Evolutionary conservation across 1,139 yeast genomes (phyloP), one percentile per base, ranked within the genome.

Genomic region (Magnusiomyces fungicola): DNA sequence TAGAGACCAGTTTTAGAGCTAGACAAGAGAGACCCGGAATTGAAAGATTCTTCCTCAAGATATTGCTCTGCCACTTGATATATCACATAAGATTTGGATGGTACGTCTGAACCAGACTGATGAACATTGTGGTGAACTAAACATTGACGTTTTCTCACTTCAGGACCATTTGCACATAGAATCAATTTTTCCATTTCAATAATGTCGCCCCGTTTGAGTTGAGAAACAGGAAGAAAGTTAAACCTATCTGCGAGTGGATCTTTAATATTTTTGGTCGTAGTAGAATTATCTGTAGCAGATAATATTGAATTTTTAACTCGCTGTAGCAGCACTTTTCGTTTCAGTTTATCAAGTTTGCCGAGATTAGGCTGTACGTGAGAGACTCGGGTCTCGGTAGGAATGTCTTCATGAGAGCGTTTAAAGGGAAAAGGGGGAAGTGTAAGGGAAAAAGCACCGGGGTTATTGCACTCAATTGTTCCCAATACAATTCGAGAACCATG

Each of bases 91-190:
- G 5, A 9, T 7, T 9, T 14, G 6, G 6, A 5, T 6, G 36
- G n/a, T 32, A 12, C n/a, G 36, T 7, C 16, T 12, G 9, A 5
- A 18, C n/a, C n/a, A n/a, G n/a, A n/a, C n/a, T n/a, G 10, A 27
- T 27, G 30, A n/a, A n/a, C 41, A 38, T 38, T 38, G 24, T 38
- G 29, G 23, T 38, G 41, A 4, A 38, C 25, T 22, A 38, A 3
- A 21, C n/a, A 38, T 22, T 22, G 14, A n/a, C 25, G 16, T 14
- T 14, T 23, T 4, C 10, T 22, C 6, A 22, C 14, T 21, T 9
- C 29, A 12, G 41, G 41, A 5, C 41, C 41, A 18, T 21, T n/a
- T 3, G 25, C 6, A 18, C 41, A n/a, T 10, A 38, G 16, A 3
- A 19, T 18, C 16, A 22, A 6, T 38, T 38, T 14, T 3, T 25